Base-by-base conservation (phyloP, 176 grass and related monocot species). In the Ampelocalamus luodianensis region DNA sequence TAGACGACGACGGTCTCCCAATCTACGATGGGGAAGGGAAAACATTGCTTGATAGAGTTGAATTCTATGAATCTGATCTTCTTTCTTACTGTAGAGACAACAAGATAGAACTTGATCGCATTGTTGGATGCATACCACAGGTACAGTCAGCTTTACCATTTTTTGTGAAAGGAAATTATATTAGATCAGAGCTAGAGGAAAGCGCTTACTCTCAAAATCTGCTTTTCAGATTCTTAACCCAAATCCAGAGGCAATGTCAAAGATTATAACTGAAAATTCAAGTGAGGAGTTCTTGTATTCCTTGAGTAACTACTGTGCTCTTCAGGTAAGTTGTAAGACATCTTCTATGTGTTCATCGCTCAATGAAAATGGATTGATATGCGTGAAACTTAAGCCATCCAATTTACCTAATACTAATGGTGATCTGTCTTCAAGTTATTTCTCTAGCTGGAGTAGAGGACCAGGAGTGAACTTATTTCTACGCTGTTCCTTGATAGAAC, bases 41-140 rank as follows among this genome's bases (percentile, higher is more conserved):
- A 89, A 92, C 91, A 66, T 92, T 99, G 74, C 93, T 99, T 26
- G 93, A 99, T 71, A 88, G 91, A 83, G 93, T 99, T 48, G 96
- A 99, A 89, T 99, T 99, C 85, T 87, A 99, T 80, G 93, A 99
- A 89, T 99, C 96, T 17, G 96, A 99, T 92, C 90, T 99, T 86
- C 92, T 99, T 40, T 89, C 90, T 73, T 99, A 99, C 83, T 99
- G 96, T 88, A 92, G 88, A 65, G 83, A 92, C 29, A 99, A 99
- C 60, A 96, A 92, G 6, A 93, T 99, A 79, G 91, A 99, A 83
- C 90, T 99, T 18, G 96, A 99, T 73, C 91, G 93, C 48, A 99
- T 99, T 86, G 84, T 99, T 76, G 96, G 96, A 77, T 99, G 96
- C 80, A 99, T 99, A 83, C 96, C 96, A 68, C 93, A 99, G 96